phyloP scores from a whole-genome alignment of 2,329 filamentous ascomycete genomes.

The Trichophyton simii region DNA sequence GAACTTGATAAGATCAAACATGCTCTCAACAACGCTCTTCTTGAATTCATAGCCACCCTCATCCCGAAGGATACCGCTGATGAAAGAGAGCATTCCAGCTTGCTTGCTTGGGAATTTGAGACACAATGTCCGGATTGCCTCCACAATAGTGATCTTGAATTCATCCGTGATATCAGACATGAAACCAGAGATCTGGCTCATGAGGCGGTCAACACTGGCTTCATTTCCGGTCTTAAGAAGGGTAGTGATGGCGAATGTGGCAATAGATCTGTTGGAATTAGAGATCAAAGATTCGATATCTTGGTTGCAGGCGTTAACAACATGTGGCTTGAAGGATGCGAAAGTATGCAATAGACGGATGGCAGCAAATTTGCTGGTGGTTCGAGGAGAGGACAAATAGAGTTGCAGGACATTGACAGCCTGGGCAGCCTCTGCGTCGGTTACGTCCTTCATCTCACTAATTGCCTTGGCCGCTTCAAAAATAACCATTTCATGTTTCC shows the following conservation, averaged over 20 bases:
- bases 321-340: slow-evolving; percentile 87
- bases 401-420: slow-evolving; percentile 91
- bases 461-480: slow-evolving; percentile 98
- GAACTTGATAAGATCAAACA: slow-evolving; percentile 98
- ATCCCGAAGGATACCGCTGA: slow-evolving; percentile 90
- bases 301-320: slow-evolving; percentile 86
- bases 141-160: slow-evolving; percentile 99
- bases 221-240: slow-evolving; percentile 97
- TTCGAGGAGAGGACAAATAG: slow-evolving; percentile 88
- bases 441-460: slow-evolving; percentile 85
- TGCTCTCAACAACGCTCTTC: slow-evolving; percentile 92
- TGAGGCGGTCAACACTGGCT: slow-evolving; percentile 86
- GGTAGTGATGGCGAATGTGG: slow-evolving; percentile 95
- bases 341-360: slow-evolving; percentile 94
- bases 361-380: slow-evolving; percentile 93
- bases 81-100: slow-evolving; percentile 91
- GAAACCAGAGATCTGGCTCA: slow-evolving; percentile 97
- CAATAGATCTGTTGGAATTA: slow-evolving; percentile 92
- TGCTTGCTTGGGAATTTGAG: slow-evolving; percentile 98
- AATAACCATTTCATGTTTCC: slow-evolving; percentile 99
- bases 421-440: slow-evolving; percentile 79
- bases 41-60: slow-evolving; percentile 99
- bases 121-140: slow-evolving; percentile 90
- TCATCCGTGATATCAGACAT: slow-evolving; percentile 99
- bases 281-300: slow-evolving; percentile 96